Evolutionary conservation across 805 yeast genomes (phyloP), one percentile per base, ranked within the genome.

Genomic region (Saitoella complicata): DNA sequence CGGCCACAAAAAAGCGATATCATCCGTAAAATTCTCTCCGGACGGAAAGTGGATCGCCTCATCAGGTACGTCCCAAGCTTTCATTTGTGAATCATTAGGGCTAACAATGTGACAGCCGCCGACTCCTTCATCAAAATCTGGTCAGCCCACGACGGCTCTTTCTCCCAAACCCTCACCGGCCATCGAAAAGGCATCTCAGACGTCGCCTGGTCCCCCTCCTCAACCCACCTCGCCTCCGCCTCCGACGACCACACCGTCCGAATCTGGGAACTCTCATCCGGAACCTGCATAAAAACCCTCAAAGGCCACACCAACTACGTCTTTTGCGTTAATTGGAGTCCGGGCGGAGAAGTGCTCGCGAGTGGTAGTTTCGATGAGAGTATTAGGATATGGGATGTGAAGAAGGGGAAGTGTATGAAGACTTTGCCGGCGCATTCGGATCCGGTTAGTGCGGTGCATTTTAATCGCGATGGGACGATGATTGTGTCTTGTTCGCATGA

Each of bases 371-470:
- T 91, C 42, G 98, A 88, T 60, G 97, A 88, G 57, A 84, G 88
- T 43, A 78, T 91, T 10, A 72, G 87, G 43, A 70, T 88, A 2
- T 88, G 98, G 98, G 95, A 88, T 60, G 72, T 80, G 1, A 65
- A 68, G 32, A 66, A 74, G 12, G 93, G 93, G 1, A 70, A 70
- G 37, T 72, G 82, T 45, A 63, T 85, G 53, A 77, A 80, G 55
- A 83, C 93, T 0, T 64, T 88, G 42, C 80, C 94, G 37, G 96
- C 97, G 0, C 98, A 88, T 61, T 75, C 93, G 0, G 96, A 85
- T 53, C 93, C 96, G 0, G 81, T 91, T 1, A 75, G 83, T 21
- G 70, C 83, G 0, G 66, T 87, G 1, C 78, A 84, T 53, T 63
- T 88, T 41, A 74, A 82, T 1, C 76, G 73, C 45, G 95, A 82